Conservation (phyloP, 164 flowering plant species). For the Aristolochia contorta region DNA sequence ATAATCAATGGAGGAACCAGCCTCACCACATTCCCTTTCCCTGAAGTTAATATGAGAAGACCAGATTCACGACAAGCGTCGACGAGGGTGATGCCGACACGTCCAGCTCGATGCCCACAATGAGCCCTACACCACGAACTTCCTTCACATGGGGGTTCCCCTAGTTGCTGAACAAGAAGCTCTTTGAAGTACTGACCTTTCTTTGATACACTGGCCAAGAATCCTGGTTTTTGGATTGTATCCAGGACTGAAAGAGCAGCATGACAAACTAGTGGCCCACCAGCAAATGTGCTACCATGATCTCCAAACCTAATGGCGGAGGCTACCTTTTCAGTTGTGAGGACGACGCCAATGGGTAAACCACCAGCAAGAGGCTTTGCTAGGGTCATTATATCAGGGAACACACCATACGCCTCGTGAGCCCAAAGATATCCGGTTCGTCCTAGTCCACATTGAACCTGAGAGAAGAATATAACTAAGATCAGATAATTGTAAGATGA, state of each 20-base stretch:
- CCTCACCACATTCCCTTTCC: conserved; percentile 84
- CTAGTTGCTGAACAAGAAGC: conserved; percentile 37
- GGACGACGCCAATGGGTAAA: conserved; percentile 77
- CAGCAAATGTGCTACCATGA: conserved; percentile 93
- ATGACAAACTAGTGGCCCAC: conserved; percentile 57
- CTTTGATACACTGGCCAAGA: conserved; percentile 49
- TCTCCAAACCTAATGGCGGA: conserved; percentile 53
- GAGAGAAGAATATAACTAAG: neutral
- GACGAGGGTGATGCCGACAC: conserved; percentile 66
- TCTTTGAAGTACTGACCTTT: conserved; percentile 55
- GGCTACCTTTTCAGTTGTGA: conserved; percentile 66
- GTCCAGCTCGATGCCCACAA: conserved; percentile 75
- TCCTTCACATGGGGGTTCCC: conserved; percentile 64
- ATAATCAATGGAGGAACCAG: conserved; percentile 87
- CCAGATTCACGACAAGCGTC: conserved; percentile 72
- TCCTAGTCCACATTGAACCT: conserved; percentile 95
- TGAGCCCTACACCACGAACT: conserved; percentile 68
- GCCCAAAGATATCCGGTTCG: conserved; percentile 84
- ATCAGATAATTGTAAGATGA: neutral
- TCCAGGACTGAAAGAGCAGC: conserved; percentile 60
- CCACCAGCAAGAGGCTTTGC: conserved; percentile 96
- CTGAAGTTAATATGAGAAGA: conserved; percentile 72
- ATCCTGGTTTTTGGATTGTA: conserved; percentile 52
- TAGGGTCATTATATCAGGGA: conserved; percentile 88
- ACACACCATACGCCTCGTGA: conserved; percentile 59